Evolutionary conservation across 208 protist genomes (phyloP), one percentile per base, ranked within the genome.

Genomic region (Trypanosoma caninum): DNA sequence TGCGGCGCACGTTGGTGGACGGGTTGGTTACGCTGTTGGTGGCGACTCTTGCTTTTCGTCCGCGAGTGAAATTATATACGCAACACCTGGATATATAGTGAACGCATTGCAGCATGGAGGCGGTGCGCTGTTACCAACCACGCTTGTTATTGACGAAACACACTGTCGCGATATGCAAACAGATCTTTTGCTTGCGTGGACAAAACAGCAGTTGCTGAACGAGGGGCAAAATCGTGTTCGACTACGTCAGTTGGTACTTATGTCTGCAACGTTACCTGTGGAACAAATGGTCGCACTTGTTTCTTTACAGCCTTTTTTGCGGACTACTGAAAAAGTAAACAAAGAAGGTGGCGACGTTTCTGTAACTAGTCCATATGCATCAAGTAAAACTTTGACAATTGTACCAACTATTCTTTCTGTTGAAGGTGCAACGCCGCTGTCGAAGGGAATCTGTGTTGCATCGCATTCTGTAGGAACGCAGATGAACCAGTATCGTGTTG

Each of bases 141-240:
- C 76, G 57, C 69, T 94, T 11, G 59, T 94, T 27, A 67, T 94
- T 40, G 87, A 94, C 42, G 87, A 94, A 59, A 82, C 74, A 42
- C 87, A 94, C 68, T 82, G 74, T 54, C 66, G 83, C 20, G 74
- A 94, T 48, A 48, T 91, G 28, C 72, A 83, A 51, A 91, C 81
- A 13, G 87, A 90, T 41, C 50, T 89, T 3, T 48, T 94, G 16
- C 66, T 94, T 0, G 71, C 84, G 13, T 90, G 68, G 72, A 52
- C 47, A 46, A 59, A 45, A 20, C 54, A 57, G 16, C 41, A 40
- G 30, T 47, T 70, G 37, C 46, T 27, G 22, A 28, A 53, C 9
- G 16, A 50, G 33, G 7, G 25, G 8, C 14, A 44, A 9, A 25
- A 11, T 14, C 0, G 44, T 38, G 20, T 51, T 42, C 34, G 25